Evolutionary conservation across 2,329 filamentous ascomycete genomes (phyloP).

Genomic region (Fusarium sp.): DNA sequence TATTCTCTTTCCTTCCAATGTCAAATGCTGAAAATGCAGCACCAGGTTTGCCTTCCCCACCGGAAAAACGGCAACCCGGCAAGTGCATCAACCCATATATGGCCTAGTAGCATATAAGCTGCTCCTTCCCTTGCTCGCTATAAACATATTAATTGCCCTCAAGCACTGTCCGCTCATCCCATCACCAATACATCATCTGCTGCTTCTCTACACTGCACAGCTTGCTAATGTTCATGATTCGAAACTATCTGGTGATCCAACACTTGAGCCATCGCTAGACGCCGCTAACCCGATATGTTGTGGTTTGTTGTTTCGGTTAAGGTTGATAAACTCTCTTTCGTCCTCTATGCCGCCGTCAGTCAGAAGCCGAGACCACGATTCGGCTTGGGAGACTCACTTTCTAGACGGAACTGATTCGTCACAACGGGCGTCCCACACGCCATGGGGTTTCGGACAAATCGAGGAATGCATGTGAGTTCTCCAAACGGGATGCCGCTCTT

Average conservation of each 20-base stretch:
- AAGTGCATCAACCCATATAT: conserved; percentile 17
- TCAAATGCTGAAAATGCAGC: conserved; percentile 7
- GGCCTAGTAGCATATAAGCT: neutral
- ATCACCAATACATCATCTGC: neutral
- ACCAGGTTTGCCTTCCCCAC: neutral
- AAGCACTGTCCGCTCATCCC: neutral
- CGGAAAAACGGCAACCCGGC: conserved; percentile 14
- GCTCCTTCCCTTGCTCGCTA: neutral
- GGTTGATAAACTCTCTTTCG: conserved; percentile 26
- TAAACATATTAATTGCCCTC: neutral
- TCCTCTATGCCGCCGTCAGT: conserved; percentile 3
- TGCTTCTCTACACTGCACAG: neutral
- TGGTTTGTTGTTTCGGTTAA: conserved; percentile 27
- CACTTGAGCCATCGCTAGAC: neutral
- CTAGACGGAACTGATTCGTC: conserved; percentile 20
- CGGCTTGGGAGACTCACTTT: conserved; percentile 15
- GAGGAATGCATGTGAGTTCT: conserved; percentile 19
- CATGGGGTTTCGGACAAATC: conserved; percentile 26
- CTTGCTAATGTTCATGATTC: neutral
- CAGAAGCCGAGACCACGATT: neutral
- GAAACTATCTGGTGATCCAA: neutral
- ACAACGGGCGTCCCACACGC: conserved; percentile 25
- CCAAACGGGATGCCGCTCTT: conserved; percentile 12
- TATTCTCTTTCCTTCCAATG: neutral
- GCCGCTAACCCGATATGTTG: conserved; percentile 15